These are phyloP conservation scores for Aspergillus sp. DNA, from an alignment of 2,329 filamentous ascomycete species.

Conservation along the genomic window DNA sequence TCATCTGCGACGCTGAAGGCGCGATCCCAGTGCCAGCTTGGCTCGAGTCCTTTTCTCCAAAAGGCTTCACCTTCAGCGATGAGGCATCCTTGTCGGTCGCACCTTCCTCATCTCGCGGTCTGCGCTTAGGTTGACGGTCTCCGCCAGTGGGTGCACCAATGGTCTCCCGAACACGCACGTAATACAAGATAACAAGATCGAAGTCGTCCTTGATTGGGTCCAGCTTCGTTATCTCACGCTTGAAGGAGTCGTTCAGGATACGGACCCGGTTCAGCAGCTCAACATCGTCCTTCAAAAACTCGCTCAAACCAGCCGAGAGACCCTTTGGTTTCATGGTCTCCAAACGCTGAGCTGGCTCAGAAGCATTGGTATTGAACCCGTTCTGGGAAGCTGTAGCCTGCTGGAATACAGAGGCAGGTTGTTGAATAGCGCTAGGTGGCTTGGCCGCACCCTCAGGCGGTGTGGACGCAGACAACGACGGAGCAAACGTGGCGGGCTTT, in stretches of 20 bases:
- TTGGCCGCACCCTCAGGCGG: background rate
- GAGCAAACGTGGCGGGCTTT: slow-evolving; percentile 8
- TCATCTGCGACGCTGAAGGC: background rate
- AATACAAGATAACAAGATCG: slow-evolving; percentile 29
- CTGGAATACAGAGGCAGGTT: slow-evolving; percentile 4
- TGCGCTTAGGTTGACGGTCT: slow-evolving; percentile 19
- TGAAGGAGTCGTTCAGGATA: slow-evolving; percentile 28
- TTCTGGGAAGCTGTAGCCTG: background rate
- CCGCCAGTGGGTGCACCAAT: slow-evolving; percentile 28
- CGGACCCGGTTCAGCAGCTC: slow-evolving; percentile 23
- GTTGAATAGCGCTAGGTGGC: slow-evolving; percentile 6
- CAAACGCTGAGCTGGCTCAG: slow-evolving; percentile 2
- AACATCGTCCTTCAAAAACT: slow-evolving; percentile 12
- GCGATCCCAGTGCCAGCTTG: background rate
- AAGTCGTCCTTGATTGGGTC: slow-evolving; percentile 28
- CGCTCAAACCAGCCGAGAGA: slow-evolving; percentile 11
- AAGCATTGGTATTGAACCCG: no score
- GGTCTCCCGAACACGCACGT: slow-evolving; percentile 30
- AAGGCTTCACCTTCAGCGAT: slow-evolving; percentile 15
- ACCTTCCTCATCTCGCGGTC: slow-evolving; percentile 14
- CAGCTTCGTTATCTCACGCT: slow-evolving; percentile 22
- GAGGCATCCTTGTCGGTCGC: slow-evolving; percentile 5
- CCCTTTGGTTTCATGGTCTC: slow-evolving; percentile 11
- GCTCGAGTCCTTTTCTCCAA: background rate
- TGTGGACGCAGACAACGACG: slow-evolving; percentile 10